Evolutionary conservation across 768 basidiomycete genomes (phyloP).

Genomic region (Peribolospora kevripleyi): DNA sequence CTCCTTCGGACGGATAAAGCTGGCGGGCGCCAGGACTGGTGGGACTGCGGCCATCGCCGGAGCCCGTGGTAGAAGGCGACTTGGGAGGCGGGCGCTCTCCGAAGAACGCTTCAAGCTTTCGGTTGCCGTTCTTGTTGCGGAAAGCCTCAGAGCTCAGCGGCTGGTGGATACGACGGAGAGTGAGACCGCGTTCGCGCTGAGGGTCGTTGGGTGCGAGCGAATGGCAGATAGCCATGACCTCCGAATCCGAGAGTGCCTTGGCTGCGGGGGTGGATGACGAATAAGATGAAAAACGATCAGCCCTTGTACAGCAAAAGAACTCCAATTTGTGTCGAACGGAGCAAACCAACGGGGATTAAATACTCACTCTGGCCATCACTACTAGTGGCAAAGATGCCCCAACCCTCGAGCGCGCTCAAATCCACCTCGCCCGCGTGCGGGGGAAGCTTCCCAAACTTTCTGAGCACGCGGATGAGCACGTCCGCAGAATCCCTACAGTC

Average conservation of each 20-base stretch:
- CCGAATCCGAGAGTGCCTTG: conserved; percentile 9
- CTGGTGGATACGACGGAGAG: conserved; percentile 9
- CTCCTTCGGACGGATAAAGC: conserved; percentile 11
- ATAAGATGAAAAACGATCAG: not conserved
- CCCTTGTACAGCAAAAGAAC: not conserved
- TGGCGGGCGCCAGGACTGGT: conserved; percentile 10
- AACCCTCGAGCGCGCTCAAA: conserved; percentile 9
- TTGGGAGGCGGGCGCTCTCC: conserved; percentile 8
- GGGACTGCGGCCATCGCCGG: conserved; percentile 12
- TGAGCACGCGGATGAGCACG: conserved; percentile 64
- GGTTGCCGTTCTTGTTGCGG: conserved; percentile 1
- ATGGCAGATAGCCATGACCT: conserved; percentile 11
- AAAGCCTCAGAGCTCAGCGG: not conserved
- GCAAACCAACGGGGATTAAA: too few relatives aligned
- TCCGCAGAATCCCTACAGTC: conserved; percentile 62
- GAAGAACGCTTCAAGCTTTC: conserved; percentile 14
- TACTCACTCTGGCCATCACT: conserved; percentile 7
- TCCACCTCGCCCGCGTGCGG: conserved; percentile 1
- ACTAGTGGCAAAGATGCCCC: conserved; percentile 10
- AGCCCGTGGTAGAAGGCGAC: not conserved
- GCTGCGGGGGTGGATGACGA: conserved; percentile 3
- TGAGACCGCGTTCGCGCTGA: conserved; percentile 10
- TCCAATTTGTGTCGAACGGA: too few relatives aligned
- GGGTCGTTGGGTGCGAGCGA: conserved; percentile 5
- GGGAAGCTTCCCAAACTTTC: conserved; percentile 51